Evolutionary conservation across 176 grass and related monocot genomes (phyloP).

Genomic region (Oryza meridionalis): DNA sequence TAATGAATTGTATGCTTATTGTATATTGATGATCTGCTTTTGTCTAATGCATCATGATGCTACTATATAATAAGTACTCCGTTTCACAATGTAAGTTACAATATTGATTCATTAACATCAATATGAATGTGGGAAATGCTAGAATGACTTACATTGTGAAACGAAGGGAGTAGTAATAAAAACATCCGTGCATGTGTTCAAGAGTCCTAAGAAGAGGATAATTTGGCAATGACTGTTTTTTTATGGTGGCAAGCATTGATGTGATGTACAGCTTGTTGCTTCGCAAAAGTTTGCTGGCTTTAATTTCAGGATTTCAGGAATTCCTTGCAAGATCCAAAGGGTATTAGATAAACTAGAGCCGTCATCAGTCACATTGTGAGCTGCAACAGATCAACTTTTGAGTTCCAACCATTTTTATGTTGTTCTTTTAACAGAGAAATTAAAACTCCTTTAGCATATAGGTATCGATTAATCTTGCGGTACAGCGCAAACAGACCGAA

Average conservation of each 20-base stretch:
- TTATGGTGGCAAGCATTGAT: background rate
- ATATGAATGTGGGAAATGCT: too few relatives aligned
- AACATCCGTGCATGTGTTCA: background rate
- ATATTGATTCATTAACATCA: too few relatives aligned
- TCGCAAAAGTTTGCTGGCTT: conserved; percentile 1
- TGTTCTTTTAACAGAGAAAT: background rate
- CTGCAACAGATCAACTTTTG: conserved; percentile 31
- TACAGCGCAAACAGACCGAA: too few relatives aligned
- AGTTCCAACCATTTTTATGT: background rate
- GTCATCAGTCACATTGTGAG: conserved; percentile 7
- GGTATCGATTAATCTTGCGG: background rate
- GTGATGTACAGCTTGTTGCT: conserved; percentile 23
- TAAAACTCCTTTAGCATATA: background rate
- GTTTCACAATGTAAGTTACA: too few relatives aligned
- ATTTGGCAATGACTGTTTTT: background rate
- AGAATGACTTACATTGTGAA: too few relatives aligned
- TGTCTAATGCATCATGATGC: background rate
- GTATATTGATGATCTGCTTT: background rate
- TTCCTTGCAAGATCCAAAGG: conserved; percentile 30
- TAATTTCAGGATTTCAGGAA: conserved; percentile 22
- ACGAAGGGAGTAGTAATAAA: too few relatives aligned
- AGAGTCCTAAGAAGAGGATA: background rate
- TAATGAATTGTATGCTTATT: background rate
- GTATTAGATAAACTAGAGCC: background rate
- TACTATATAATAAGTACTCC: too few relatives aligned